Base-by-base conservation (phyloP, 2,329 filamentous ascomycete species). In the Juglanconis oblonga region DNA sequence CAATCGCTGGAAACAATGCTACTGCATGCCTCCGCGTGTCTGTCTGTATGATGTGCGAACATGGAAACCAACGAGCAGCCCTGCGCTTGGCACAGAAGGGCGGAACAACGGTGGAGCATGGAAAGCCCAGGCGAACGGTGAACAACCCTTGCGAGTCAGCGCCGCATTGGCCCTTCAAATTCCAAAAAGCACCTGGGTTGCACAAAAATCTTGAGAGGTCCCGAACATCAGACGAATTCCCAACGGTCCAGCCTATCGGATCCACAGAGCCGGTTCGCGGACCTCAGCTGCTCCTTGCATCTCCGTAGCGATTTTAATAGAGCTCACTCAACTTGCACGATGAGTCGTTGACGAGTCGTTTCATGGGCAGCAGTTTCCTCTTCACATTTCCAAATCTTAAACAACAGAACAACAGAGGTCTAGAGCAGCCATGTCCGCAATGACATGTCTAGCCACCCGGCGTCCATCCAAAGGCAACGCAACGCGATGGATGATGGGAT, bases 121-220 rank as follows among this genome's bases (percentile, higher is more conserved):
- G 47, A n/a, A 45, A 55, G 29, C 35, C 49, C 51, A 62, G 58
- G 44, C 55, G 51, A 51, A 62, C 52, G 51, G 59, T 58, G 52
- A 52, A 48, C n/a, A 52, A 24, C 38, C 32, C 44, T 55, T 52
- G 58, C 59, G 55, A 62, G 56, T 62, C 59, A 62, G 56, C 52
- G 45, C 58, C 44, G 45, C 55, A 58, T 51, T 54, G 33, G 51
- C 38, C 13, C 24, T 55, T 51, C 38, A n/a, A 51, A 51, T 45
- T 55, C 56, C 52, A 36, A 48, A 44, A 36, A 32, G 56, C 56
- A 55, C 51, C 56, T 58, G 47, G 54, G 56, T 36, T 32, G 32
- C 42, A 51, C 45, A 58, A 55, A 47, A 58, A 40, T 57, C 45
- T 61, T 48, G 45, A 48, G 44, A 14, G 38, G 5, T 14, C 10